Conservation (phyloP, 208 protist genomes). For the Wallacemonas sp. region DNA sequence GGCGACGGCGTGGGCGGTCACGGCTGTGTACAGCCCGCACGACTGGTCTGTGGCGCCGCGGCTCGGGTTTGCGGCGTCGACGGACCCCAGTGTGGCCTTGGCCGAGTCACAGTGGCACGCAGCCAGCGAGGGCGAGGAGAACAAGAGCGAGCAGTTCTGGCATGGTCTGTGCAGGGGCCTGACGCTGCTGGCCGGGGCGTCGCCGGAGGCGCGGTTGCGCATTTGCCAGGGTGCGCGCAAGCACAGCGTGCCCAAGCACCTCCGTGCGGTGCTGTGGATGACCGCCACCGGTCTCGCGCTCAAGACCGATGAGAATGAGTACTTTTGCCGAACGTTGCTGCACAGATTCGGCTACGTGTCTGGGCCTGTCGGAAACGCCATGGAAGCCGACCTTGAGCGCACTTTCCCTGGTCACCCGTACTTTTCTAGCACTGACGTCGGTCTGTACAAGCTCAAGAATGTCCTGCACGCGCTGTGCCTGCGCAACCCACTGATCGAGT, state of each 20-base stretch:
- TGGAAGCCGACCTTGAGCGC: constrained; percentile 65
- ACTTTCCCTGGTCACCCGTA: constrained; percentile 76
- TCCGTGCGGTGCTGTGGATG: constrained; percentile 70
- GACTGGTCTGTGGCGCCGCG: constrained; percentile 57
- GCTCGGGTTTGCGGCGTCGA: constrained; percentile 45
- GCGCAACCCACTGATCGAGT: constrained; percentile 77
- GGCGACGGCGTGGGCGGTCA: constrained; percentile 42
- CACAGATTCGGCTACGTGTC: constrained; percentile 50
- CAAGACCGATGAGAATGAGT: constrained; percentile 77
- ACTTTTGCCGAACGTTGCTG: constrained; percentile 63
- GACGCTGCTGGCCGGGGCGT: constrained; percentile 47
- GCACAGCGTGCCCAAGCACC: constrained; percentile 45
- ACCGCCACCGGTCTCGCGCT: constrained; percentile 63
- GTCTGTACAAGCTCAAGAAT: constrained; percentile 55
- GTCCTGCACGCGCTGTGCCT: constrained; percentile 78
- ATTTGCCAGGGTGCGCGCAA: constrained; percentile 37
- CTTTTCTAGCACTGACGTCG: constrained; percentile 58
- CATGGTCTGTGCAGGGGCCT: constrained; percentile 43
- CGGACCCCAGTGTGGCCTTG: constrained; percentile 13
- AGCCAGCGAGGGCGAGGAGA: constrained; percentile 26
- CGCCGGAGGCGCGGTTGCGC: constrained; percentile 28
- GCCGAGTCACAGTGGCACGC: constrained; percentile 31
- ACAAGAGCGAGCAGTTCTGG: constrained; percentile 58
- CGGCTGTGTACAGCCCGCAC: constrained; percentile 35
- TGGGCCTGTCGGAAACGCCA: constrained; percentile 37